Percentiles rank a stretch among this genome's conserved stretches.
These are phyloP conservation scores for Melaleuca quinquenervia DNA, from an alignment of 345 rosid species.

Conservation along the genomic window DNA sequence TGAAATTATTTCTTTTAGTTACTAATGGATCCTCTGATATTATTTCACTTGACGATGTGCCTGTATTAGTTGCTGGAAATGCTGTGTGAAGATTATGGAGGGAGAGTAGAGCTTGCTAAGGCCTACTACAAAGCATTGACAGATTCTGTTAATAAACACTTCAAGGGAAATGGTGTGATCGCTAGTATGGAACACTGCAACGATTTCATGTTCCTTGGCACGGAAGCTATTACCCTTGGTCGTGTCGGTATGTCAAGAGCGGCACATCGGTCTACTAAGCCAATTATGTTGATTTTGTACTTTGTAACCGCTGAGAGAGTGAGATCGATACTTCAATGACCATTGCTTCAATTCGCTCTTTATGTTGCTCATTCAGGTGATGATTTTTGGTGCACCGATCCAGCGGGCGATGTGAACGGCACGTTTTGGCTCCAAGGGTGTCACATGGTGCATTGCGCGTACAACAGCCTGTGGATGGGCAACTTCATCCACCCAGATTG, in stretches of 20 bases:
- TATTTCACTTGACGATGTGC: neutral
- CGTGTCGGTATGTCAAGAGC: constrained; percentile 66
- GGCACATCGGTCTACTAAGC: neutral
- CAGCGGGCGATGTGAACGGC: constrained; percentile 90
- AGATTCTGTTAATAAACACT: constrained; percentile 64
- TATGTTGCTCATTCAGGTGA: constrained; percentile 40
- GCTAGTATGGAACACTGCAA: constrained; percentile 99
- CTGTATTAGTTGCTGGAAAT: constrained; percentile 60
- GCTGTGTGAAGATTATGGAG: constrained; percentile 80
- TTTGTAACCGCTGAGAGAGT: neutral
- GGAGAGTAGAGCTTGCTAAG: constrained; percentile 85
- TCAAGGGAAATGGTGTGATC: constrained; percentile 89
- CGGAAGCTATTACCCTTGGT: constrained; percentile 81
- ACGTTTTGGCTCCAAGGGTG: constrained; percentile 98
- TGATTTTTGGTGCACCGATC: constrained; percentile 98
- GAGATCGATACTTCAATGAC: neutral
- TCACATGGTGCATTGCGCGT: constrained; percentile 99
- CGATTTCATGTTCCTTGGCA: constrained; percentile 97
- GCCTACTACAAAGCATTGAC: constrained; percentile 76
- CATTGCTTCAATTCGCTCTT: neutral
- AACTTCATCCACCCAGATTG: constrained; percentile 98
- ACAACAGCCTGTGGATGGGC: constrained; percentile 99
- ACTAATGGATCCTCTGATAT: neutral
- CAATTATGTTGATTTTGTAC: neutral
- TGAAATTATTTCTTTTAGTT: neutral